Conservation (phyloP, 768 basidiomycete genomes). For the Kwoniella sp. region DNA sequence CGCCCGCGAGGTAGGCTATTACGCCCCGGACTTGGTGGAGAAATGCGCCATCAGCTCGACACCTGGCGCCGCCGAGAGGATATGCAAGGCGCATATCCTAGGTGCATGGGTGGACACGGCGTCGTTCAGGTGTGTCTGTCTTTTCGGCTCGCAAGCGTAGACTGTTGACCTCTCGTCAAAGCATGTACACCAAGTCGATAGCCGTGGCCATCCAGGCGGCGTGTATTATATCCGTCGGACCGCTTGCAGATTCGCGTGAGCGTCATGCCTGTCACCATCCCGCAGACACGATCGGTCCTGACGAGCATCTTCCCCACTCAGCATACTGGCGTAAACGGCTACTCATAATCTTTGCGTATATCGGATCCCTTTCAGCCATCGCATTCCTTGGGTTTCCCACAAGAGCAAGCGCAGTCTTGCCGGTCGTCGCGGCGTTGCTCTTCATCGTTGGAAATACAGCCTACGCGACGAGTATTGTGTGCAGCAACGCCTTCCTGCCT, state of each 20-base stretch:
- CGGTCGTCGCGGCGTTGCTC: conserved; percentile 65
- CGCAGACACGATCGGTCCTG: background rate
- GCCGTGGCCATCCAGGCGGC: conserved; percentile 85
- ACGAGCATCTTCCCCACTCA: conserved; percentile 31
- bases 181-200: conserved; percentile 80
- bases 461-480: conserved; percentile 81
- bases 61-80: conserved; percentile 39
- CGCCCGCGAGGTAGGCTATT: conserved; percentile 78
- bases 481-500: conserved; percentile 85
- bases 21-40: conserved; percentile 64
- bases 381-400: conserved; percentile 68
- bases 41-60: conserved; percentile 54
- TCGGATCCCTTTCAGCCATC: conserved; percentile 66
- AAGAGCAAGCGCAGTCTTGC: conserved; percentile 56
- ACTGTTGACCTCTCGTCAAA: conserved; percentile 43
- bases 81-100: conserved; percentile 76
- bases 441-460: conserved; percentile 75
- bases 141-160: background rate
- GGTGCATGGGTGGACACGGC: conserved; percentile 87
- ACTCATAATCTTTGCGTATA: conserved; percentile 66
- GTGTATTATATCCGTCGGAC: conserved; percentile 91
- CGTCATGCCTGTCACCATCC: conserved; percentile 13
- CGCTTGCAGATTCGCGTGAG: conserved; percentile 83
- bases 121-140: conserved; percentile 69
- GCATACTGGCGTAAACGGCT: conserved; percentile 71